Percentiles rank a stretch among this genome's conserved stretches.
Evolutionary conservation across 768 basidiomycete genomes (phyloP).

Genomic region (Melanogaster broomeanus): DNA sequence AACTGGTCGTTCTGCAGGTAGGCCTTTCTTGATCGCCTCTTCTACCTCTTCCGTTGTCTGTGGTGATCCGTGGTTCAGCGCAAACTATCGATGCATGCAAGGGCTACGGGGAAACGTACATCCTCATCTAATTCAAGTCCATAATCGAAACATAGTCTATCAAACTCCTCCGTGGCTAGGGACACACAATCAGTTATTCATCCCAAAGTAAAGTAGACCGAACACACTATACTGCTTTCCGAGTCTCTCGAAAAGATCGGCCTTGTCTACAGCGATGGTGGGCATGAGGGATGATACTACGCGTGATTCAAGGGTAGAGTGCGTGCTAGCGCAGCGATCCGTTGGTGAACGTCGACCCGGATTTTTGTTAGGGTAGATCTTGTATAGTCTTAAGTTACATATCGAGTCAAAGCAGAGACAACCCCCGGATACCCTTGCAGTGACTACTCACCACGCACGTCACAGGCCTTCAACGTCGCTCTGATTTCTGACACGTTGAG

Average conservation of each 20-base stretch:
- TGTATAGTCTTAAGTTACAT: background rate
- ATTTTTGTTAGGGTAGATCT: too few relatives aligned
- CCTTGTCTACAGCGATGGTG: conserved; percentile 94
- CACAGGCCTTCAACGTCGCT: too few relatives aligned
- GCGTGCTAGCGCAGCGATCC: background rate
- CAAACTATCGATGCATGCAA: background rate
- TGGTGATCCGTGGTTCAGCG: conserved; percentile 2
- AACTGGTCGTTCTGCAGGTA: conserved; percentile 85
- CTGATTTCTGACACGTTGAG: conserved; percentile 3
- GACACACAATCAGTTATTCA: conserved; percentile 9
- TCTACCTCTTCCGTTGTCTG: conserved; percentile 91
- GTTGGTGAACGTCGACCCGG: background rate
- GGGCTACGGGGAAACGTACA: conserved; percentile 48
- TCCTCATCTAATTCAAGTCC: conserved; percentile 98
- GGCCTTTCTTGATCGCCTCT: conserved; percentile 76
- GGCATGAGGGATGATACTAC: conserved; percentile 59
- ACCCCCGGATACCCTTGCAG: conserved; percentile 24
- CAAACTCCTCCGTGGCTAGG: conserved; percentile 91
- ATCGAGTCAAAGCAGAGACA: conserved; percentile 5
- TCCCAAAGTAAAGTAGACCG: background rate
- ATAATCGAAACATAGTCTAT: conserved; percentile 94
- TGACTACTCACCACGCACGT: background rate
- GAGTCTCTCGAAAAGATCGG: conserved; percentile 87
- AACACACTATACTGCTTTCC: conserved; percentile 77
- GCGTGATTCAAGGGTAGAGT: background rate